Evolutionary conservation across 2,329 filamentous ascomycete genomes (phyloP).

Genomic region (Ceratocystis cacaofunesta): DNA sequence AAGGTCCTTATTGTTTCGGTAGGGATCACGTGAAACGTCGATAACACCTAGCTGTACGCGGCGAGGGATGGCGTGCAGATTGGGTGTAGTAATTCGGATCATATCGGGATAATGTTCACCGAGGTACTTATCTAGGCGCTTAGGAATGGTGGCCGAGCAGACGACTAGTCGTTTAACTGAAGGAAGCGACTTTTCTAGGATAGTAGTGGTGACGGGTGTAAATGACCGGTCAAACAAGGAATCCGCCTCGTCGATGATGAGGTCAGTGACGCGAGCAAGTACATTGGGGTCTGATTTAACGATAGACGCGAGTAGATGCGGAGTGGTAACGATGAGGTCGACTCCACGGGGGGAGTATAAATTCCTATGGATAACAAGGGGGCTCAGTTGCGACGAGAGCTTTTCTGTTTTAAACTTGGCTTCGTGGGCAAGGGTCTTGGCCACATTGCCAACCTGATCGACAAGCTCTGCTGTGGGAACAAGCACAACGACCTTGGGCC

Average conservation of each 20-base stretch:
- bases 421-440: conserved; percentile 69
- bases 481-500: conserved; percentile 71
- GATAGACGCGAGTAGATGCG: conserved; percentile 77
- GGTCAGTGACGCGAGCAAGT: conserved; percentile 74
- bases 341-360: conserved; percentile 70
- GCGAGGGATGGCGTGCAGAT: conserved; percentile 87
- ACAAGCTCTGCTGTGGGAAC: conserved; percentile 90
- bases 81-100: conserved; percentile 77
- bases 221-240: conserved; percentile 92
- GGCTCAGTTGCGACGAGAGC: conserved; percentile 62
- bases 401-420: conserved; percentile 76
- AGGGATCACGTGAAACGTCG: conserved; percentile 82
- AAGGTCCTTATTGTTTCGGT: conserved; percentile 79
- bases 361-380: conserved; percentile 67
- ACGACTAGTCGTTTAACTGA: conserved; percentile 76
- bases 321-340: conserved; percentile 75
- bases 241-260: conserved; percentile 91
- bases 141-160: conserved; percentile 91
- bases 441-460: conserved; percentile 64
- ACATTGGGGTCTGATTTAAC: conserved; percentile 82
- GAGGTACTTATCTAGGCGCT: conserved; percentile 75
- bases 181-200: conserved; percentile 68
- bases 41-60: conserved; percentile 88
- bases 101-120: conserved; percentile 69
- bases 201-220: conserved; percentile 61